Evolutionary conservation across 2,329 filamentous ascomycete species (phyloP).

Genomic region (Exophiala phaeomuriformis): DNA sequence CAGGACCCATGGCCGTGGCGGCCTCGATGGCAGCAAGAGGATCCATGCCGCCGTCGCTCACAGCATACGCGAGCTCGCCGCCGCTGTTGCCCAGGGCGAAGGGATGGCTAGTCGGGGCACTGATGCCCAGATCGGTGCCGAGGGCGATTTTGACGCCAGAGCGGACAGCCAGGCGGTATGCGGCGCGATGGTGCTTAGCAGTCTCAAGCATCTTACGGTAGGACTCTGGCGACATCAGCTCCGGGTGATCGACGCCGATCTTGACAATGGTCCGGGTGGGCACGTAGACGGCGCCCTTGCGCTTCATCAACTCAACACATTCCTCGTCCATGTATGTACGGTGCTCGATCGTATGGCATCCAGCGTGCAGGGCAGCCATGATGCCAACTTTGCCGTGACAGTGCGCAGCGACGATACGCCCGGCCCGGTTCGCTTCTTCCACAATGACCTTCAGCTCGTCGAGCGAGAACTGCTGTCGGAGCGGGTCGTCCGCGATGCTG

Average conservation of each 20-base stretch:
- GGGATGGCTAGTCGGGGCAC: slow-evolving; percentile 30
- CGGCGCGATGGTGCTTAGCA: slow-evolving; percentile 33
- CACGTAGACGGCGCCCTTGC: slow-evolving; percentile 41
- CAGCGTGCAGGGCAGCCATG: slow-evolving; percentile 39
- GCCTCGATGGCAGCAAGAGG: slow-evolving; percentile 47
- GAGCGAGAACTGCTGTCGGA: slow-evolving; percentile 40
- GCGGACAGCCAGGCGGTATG: slow-evolving; percentile 39
- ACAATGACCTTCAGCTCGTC: slow-evolving; percentile 42
- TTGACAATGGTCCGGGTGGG: slow-evolving; percentile 42
- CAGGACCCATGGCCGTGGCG: slow-evolving; percentile 43
- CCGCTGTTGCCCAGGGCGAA: slow-evolving; percentile 40
- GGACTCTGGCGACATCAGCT: slow-evolving; percentile 31
- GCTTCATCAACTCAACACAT: slow-evolving; percentile 39
- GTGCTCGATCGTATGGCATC: slow-evolving; percentile 45
- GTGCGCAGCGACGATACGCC: slow-evolving; percentile 40
- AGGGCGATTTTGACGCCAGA: slow-evolving; percentile 43
- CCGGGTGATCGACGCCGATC: slow-evolving; percentile 32
- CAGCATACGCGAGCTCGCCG: slow-evolving; percentile 43
- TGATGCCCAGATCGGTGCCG: slow-evolving; percentile 42
- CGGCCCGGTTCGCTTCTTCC: slow-evolving; percentile 37
- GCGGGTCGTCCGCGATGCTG: slow-evolving; percentile 39
- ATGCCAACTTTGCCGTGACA: slow-evolving; percentile 45
- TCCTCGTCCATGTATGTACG: slow-evolving; percentile 45
- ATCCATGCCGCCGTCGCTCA: slow-evolving; percentile 43
- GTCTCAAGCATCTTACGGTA: slow-evolving; percentile 38